Percentiles rank a stretch among this genome's conserved stretches.
Conservation (phyloP, 352 stramenopile genomes). For the Globisporangium takayamanum region DNA sequence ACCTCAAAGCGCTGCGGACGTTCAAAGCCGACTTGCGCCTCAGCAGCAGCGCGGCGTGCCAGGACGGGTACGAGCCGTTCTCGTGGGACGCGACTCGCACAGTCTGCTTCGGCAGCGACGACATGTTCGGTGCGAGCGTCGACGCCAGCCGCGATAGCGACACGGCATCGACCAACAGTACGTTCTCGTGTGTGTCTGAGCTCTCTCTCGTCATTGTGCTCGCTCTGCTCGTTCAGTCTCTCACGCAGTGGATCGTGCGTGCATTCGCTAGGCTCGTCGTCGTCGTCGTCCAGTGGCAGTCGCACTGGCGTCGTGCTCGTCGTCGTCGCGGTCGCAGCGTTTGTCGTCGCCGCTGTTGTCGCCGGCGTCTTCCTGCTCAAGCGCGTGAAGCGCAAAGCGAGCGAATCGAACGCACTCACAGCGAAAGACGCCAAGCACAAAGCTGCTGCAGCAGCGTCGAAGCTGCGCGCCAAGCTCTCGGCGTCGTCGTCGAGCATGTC, state of each 20-base stretch:
- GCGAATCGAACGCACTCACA: conserved; percentile 21
- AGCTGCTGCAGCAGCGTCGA: conserved; percentile 15
- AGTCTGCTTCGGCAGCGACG: conserved; percentile 38
- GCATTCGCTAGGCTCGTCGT: not conserved
- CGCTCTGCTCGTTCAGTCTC: not conserved
- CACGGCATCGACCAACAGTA: conserved; percentile 17
- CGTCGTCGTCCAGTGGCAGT: conserved; percentile 5
- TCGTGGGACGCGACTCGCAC: conserved; percentile 40
- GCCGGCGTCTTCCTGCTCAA: conserved; percentile 54
- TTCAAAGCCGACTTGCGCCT: conserved; percentile 43
- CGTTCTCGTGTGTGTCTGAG: not conserved
- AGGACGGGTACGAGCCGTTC: conserved; percentile 35
- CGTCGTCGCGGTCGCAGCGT: conserved; percentile 29
- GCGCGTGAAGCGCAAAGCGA: conserved; percentile 45
- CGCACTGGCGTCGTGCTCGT: conserved; percentile 29
- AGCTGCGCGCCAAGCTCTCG: conserved; percentile 22
- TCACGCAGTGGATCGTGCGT: not conserved
- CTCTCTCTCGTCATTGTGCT: conserved; percentile 2
- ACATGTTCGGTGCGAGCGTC: conserved; percentile 34
- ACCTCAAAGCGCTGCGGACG: conserved; percentile 38
- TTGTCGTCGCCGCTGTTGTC: conserved; percentile 36
- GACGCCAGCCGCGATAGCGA: conserved; percentile 22
- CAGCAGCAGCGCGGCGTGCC: conserved; percentile 26
- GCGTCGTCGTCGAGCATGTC: conserved; percentile 2
- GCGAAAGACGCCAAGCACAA: conserved; percentile 32